These are phyloP conservation scores for Bruguiera gymnorhiza DNA, from an alignment of 345 rosid species.

Conservation along the genomic window DNA sequence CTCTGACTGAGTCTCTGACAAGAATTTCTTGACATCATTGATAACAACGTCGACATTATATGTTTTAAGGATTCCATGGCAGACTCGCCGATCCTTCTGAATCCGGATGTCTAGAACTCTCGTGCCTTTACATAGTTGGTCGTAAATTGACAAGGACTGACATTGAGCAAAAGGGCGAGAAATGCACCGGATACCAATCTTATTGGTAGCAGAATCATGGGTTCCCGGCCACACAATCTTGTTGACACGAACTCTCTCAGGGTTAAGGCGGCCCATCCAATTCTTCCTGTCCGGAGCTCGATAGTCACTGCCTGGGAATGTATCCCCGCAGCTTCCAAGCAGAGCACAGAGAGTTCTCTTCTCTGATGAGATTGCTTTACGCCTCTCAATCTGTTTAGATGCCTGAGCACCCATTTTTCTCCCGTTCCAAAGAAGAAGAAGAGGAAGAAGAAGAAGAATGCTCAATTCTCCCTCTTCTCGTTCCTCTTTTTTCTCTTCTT, in stretches of 20 bases:
- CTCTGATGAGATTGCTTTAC: conserved; percentile 51
- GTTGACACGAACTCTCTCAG: conserved; percentile 54
- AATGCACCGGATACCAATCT: conserved; percentile 61
- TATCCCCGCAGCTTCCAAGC: conserved; percentile 32
- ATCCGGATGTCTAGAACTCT: conserved; percentile 74
- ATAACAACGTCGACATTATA: conserved; percentile 72
- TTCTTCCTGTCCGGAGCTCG: conserved; percentile 55
- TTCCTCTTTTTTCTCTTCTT: not conserved
- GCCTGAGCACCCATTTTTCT: conserved; percentile 60
- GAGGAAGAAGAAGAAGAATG: not conserved
- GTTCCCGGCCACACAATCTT: conserved; percentile 96
- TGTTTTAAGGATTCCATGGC: conserved; percentile 78
- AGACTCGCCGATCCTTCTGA: conserved; percentile 62
- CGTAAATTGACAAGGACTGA: conserved; percentile 66
- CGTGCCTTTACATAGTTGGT: conserved; percentile 69
- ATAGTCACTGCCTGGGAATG: conserved; percentile 67
- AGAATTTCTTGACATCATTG: conserved; percentile 58
- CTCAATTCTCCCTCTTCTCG: not conserved
- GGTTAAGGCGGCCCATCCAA: conserved; percentile 70
- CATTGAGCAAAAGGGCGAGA: conserved; percentile 90
- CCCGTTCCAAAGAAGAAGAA: not conserved
- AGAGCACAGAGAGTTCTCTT: conserved; percentile 58
- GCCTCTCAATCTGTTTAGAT: conserved; percentile 55
- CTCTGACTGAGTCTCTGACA: conserved; percentile 69
- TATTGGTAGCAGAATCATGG: conserved; percentile 90